Conservation (phyloP, 1,284 basidiomycete species). For the Pascua guehoae region DNA sequence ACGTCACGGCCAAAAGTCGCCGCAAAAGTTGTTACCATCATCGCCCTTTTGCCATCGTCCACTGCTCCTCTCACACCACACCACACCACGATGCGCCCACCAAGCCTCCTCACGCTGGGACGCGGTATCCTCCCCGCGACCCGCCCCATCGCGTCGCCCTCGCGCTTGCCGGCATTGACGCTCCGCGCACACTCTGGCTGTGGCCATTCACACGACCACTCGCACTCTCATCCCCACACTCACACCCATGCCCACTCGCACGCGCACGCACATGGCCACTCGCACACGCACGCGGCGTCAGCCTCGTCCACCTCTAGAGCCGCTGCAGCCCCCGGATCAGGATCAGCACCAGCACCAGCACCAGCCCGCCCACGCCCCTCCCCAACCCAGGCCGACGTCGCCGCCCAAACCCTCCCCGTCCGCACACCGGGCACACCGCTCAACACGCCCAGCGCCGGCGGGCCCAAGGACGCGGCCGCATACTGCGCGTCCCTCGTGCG, state of each 20-base stretch:
- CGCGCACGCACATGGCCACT: background rate
- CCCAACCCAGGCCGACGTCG: background rate
- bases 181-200: background rate
- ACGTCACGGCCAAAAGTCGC: background rate
- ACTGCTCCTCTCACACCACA: background rate
- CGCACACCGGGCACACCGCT: constrained; percentile 15
- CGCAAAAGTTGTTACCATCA: background rate
- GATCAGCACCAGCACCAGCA: background rate
- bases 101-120: no score
- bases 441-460: constrained; percentile 26
- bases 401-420: background rate
- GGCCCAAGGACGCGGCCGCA: constrained; percentile 36
- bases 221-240: background rate
- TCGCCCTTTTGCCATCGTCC: background rate
- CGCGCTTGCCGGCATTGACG: background rate
- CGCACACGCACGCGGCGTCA: constrained; percentile 5
- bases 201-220: background rate
- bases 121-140: background rate
- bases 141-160: background rate
- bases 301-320: background rate
- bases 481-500: constrained; percentile 48
- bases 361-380: background rate
- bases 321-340: background rate
- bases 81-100: constrained; percentile 5
- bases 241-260: no score